phyloP scores from a whole-genome alignment of 108 stramenopile species.

The Parmales sp. region DNA sequence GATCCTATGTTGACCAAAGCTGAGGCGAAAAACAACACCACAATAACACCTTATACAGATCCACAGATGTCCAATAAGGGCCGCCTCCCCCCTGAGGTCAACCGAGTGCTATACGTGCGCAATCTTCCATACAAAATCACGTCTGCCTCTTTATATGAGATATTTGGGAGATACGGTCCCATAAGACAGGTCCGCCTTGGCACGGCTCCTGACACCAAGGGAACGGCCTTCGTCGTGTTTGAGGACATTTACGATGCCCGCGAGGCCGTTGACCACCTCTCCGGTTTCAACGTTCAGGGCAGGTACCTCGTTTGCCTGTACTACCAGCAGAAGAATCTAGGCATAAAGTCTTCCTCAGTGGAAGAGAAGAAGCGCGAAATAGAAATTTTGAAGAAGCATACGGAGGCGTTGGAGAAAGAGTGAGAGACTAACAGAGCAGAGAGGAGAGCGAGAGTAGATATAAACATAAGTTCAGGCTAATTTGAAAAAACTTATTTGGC shows the following conservation, averaged over 20 bases:
- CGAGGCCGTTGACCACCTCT: conserved; percentile 87
- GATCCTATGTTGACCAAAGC: too few species aligned
- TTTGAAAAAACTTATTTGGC: too few species aligned
- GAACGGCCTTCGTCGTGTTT: conserved; percentile 93
- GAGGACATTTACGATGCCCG: conserved; percentile 96
- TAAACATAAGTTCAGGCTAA: too few species aligned
- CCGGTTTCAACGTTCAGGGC: conserved; percentile 96
- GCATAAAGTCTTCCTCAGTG: conserved; percentile 40
- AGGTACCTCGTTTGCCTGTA: conserved; percentile 92
- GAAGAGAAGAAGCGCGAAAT: conserved; percentile 83
- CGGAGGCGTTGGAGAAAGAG: conserved; percentile 50
- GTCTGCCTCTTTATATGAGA: conserved; percentile 92
- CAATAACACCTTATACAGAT: too few species aligned
- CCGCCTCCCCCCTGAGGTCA: conserved; percentile 92
- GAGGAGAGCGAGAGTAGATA: too few species aligned
- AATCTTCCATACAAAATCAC: conserved; percentile 95
- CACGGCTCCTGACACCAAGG: conserved; percentile 71
- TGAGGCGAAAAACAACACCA: too few species aligned
- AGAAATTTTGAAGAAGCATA: conserved; percentile 73
- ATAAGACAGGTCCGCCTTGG: conserved; percentile 90
- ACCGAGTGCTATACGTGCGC: conserved; percentile 88
- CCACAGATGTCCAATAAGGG: too few species aligned
- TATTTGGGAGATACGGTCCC: conserved; percentile 98
- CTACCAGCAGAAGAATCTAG: conserved; percentile 80
- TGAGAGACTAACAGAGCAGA: too few species aligned